Conservation (phyloP, 257 asterid genomes). For the Echites panduratus region DNA sequence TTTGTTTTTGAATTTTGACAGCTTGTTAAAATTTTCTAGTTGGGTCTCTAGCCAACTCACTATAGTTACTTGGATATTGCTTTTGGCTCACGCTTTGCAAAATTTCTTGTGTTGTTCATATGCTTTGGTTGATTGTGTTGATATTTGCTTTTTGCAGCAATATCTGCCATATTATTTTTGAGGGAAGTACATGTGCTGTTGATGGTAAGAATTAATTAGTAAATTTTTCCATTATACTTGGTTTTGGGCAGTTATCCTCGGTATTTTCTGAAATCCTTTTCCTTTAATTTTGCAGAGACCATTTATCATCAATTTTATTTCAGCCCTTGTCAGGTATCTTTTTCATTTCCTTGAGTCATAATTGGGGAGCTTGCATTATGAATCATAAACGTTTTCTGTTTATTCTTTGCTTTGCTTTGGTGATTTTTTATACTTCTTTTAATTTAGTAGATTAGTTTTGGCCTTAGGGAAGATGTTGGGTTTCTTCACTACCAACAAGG, state of each 20-base stretch:
- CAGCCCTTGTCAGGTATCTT: constrained; percentile 55
- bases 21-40: background rate
- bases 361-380: background rate
- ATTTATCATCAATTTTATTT: constrained; percentile 35
- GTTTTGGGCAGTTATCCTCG: background rate
- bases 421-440: background rate
- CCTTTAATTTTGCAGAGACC: constrained; percentile 61
- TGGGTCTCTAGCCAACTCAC: background rate
- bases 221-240: background rate
- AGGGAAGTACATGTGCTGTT: constrained; percentile 54
- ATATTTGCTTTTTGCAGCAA: constrained; percentile 88
- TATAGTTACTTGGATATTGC: background rate
- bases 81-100: background rate
- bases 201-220: constrained; percentile 38
- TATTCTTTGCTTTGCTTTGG: background rate
- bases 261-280: constrained; percentile 12
- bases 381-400: background rate
- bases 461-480: background rate
- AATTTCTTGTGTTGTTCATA: background rate
- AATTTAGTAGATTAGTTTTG: background rate
- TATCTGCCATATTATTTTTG: constrained; percentile 66
- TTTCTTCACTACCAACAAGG: background rate
- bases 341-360: background rate
- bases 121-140: too few relatives aligned
- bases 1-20: background rate